phyloP scores from a whole-genome alignment of 1,284 basidiomycete genomes.

The Leucoagaricus sp. region DNA sequence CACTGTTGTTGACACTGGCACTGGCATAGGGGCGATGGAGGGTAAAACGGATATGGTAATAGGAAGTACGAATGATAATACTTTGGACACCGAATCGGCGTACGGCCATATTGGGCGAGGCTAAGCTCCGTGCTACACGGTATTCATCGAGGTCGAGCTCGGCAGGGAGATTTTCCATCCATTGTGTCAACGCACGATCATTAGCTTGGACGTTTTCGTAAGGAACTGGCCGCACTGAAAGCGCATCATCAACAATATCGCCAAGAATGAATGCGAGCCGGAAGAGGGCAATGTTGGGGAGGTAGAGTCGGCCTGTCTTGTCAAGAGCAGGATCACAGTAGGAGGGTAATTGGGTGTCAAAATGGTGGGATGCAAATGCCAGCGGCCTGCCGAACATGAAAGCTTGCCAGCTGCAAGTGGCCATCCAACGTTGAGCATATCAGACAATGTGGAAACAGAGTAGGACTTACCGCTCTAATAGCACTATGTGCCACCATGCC shows the following conservation, averaged over 20 bases:
- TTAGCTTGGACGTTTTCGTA: slow-evolving; percentile 74
- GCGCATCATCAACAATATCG: slow-evolving; percentile 80
- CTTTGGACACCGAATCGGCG: slow-evolving; percentile 74
- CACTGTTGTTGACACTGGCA: slow-evolving; percentile 26
- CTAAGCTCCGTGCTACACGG: slow-evolving; percentile 65
- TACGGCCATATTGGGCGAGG: slow-evolving; percentile 52
- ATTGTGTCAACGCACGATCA: slow-evolving; percentile 64
- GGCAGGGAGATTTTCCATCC: slow-evolving; percentile 70
- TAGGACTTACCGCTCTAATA: slow-evolving; percentile 64
- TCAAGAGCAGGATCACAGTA: slow-evolving; percentile 60
- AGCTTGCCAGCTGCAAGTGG: slow-evolving; percentile 67
- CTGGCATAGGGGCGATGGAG: slow-evolving; percentile 78
- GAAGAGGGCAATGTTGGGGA: slow-evolving; percentile 75
- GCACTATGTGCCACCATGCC: slow-evolving; percentile 85
- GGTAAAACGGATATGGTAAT: slow-evolving; percentile 79
- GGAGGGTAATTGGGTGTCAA: slow-evolving; percentile 73
- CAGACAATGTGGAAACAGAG: slow-evolving; percentile 2
- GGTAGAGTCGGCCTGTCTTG: slow-evolving; percentile 62
- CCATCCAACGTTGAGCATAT: slow-evolving; percentile 13
- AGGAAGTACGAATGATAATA: slow-evolving; percentile 72
- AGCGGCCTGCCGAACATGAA: slow-evolving; percentile 83
- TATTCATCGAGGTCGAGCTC: slow-evolving; percentile 78
- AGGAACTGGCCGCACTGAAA: slow-evolving; percentile 71
- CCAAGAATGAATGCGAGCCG: slow-evolving; percentile 74
- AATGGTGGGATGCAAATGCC: slow-evolving; percentile 74